Evolutionary conservation across 2,329 filamentous ascomycete species (phyloP).

Genomic region (Claviceps pusilla): DNA sequence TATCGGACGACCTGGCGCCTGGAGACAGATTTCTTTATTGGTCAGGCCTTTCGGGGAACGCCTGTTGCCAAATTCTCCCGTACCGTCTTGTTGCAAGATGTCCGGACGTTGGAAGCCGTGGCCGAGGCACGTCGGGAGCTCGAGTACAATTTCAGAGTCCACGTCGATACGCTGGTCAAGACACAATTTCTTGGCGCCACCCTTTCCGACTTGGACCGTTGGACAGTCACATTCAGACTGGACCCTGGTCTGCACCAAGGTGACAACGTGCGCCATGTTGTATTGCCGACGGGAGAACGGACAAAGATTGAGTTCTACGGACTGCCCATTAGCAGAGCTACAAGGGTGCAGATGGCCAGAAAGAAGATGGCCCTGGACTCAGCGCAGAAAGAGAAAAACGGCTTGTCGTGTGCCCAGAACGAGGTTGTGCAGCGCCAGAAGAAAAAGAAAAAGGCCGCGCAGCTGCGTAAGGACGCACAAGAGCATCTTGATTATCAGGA

Average conservation of each 20-base stretch:
- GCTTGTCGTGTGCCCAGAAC: not conserved
- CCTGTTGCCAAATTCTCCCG: not conserved
- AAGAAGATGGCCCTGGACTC: not conserved
- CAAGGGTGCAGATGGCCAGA: not conserved
- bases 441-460: not conserved
- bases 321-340: not conserved
- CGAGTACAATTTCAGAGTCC: not conserved
- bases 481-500: not conserved
- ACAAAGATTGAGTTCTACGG: not conserved
- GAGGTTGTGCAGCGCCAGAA: not conserved
- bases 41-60: not conserved
- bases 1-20: not conserved
- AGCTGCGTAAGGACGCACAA: not conserved
- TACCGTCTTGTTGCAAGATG: not conserved
- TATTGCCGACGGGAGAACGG: not conserved
- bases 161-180: not conserved
- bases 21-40: not conserved
- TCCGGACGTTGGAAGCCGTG: not conserved
- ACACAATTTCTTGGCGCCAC: not conserved
- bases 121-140: not conserved
- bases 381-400: not conserved
- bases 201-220: not conserved
- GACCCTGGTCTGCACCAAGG: not conserved
- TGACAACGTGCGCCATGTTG: not conserved
- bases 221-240: not conserved